These are phyloP conservation scores for Quaeritorhiza haematococci DNA, from an alignment of 371 early-diverging fungal genomes.

Conservation along the genomic window DNA sequence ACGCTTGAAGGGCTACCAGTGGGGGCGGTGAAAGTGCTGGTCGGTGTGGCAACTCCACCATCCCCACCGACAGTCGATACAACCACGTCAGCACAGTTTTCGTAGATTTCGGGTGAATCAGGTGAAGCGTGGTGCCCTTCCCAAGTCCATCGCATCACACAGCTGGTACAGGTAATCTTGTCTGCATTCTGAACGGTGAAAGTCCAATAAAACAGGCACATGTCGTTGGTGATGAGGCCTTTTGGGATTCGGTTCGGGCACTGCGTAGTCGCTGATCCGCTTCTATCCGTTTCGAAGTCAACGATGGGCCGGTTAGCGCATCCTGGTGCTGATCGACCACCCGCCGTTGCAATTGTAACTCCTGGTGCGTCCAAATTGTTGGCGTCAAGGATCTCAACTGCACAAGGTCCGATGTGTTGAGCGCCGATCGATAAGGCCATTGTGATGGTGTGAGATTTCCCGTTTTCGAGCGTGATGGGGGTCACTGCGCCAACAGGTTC, in stretches of 20 bases:
- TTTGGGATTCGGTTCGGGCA: not conserved
- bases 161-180: conserved; percentile 4
- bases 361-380: not conserved
- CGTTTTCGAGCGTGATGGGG: not conserved
- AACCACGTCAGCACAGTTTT: too few species aligned
- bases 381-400: conserved; percentile 6
- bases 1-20: too few species aligned
- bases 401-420: conserved; percentile 5
- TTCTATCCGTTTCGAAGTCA: not conserved
- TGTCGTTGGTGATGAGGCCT: conserved; percentile 4
- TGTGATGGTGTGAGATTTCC: conserved; percentile 3
- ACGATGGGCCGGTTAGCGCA: conserved; percentile 1
- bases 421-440: conserved; percentile 6
- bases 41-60: too few species aligned
- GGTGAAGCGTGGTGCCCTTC: too few species aligned
- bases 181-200: conserved; percentile 13
- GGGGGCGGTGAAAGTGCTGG: too few species aligned
- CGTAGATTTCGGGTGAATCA: too few species aligned
- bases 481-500: not conserved
- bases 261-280: not conserved
- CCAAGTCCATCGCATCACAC: conserved; percentile 14
- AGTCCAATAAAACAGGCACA: conserved; percentile 11
- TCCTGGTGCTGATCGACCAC: conserved; percentile 5
- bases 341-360: not conserved
- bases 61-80: too few species aligned